Conservation (phyloP, 305 asterid species). For the Fraxinus velutina region DNA sequence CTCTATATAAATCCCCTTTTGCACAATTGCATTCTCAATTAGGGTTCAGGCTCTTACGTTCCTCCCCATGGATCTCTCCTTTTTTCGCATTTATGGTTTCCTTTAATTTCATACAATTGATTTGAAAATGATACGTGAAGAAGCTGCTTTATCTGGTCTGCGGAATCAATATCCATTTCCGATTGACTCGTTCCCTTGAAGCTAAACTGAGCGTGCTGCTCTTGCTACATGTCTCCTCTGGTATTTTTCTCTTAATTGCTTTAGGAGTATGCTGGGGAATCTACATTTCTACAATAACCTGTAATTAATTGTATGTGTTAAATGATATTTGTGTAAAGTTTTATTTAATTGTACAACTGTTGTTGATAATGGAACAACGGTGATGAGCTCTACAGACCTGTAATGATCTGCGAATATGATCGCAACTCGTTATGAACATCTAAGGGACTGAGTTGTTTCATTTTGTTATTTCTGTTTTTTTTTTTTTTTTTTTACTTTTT, state of each 20-base stretch:
- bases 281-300: not conserved
- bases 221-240: not conserved
- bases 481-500: no score
- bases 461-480: not conserved
- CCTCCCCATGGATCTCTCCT: not conserved
- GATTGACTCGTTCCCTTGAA: conserved; percentile 14
- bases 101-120: not conserved
- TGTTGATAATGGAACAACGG: not conserved
- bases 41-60: not conserved
- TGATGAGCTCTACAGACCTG: conserved; percentile 36
- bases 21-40: not conserved
- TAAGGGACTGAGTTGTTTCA: conserved; percentile 36
- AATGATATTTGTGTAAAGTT: not conserved
- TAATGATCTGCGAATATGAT: conserved; percentile 38
- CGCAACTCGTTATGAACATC: conserved; percentile 32
- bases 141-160: conserved; percentile 1
- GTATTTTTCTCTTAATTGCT: not conserved
- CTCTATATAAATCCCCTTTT: not conserved
- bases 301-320: not conserved
- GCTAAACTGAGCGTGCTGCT: not conserved
- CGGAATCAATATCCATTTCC: not conserved
- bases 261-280: not conserved
- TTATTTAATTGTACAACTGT: not conserved
- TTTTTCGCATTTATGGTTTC: not conserved
- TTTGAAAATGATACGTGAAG: not conserved